phyloP scores from a whole-genome alignment of 2,329 filamentous ascomycete species.

The Pseudogymnoascus sp. region DNA sequence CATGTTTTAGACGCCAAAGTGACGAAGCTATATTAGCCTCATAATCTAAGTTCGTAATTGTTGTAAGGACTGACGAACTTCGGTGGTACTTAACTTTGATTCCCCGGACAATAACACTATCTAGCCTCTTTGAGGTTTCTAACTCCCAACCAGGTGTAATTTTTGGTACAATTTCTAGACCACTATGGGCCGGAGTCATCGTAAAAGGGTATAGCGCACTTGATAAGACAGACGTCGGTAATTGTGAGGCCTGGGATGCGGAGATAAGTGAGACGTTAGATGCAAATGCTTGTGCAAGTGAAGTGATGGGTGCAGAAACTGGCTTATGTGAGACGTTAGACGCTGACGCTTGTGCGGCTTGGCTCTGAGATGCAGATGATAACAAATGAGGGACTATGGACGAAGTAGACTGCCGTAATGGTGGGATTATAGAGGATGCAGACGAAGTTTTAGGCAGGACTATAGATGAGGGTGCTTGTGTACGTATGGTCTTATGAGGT shows the following conservation, averaged over 20 bases:
- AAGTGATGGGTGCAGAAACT: not conserved
- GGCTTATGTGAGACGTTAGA: not conserved
- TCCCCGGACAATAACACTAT: slow-evolving; percentile 11
- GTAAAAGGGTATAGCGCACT: not conserved
- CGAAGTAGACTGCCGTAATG: not conserved
- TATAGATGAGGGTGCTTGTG: not conserved
- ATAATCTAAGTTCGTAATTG: slow-evolving; percentile 12
- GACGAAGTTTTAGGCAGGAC: not conserved
- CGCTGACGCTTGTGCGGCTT: not conserved
- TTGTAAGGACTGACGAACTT: slow-evolving; percentile 13
- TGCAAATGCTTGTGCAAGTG: not conserved
- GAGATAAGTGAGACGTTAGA: not conserved
- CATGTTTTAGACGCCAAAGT: slow-evolving; percentile 14
- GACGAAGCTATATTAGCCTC: slow-evolving; percentile 10
- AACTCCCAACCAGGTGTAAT: slow-evolving; percentile 11
- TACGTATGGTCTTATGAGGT: not conserved
- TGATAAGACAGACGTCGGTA: not conserved
- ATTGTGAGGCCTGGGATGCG: not conserved
- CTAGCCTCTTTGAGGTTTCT: slow-evolving; percentile 13
- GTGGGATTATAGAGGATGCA: not conserved
- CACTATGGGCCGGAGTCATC: not conserved
- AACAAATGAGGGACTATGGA: not conserved
- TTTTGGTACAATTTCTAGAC: not conserved
- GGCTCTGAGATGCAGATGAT: not conserved
- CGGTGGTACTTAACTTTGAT: not conserved